A percentile compares a stretch with the other conserved stretches of the same genome.
Conservation (phyloP, 805 yeast species). For the Pichia scutulata region DNA sequence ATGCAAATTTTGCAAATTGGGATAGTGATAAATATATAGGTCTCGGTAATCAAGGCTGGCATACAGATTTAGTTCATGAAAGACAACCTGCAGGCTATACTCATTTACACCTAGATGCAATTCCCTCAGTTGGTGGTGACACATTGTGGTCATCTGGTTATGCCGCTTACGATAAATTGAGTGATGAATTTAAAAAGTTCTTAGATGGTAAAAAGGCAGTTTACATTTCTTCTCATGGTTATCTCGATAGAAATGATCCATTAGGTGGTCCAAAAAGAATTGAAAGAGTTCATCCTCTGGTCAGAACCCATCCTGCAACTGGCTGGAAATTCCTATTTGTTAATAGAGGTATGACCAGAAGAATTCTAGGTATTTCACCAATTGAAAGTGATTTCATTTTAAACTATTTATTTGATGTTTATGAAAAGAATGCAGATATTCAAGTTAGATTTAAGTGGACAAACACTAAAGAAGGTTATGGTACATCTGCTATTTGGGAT, state of each 20-base stretch:
- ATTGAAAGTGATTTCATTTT: slow-evolving; percentile 43
- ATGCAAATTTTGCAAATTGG: slow-evolving; percentile 15
- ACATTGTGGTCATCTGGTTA: slow-evolving; percentile 51
- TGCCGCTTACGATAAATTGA: slow-evolving; percentile 48
- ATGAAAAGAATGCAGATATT: slow-evolving; percentile 45
- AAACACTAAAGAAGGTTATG: slow-evolving; percentile 30
- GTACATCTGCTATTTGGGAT: slow-evolving; percentile 44
- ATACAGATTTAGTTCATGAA: slow-evolving; percentile 46
- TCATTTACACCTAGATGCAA: slow-evolving; percentile 43
- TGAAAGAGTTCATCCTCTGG: slow-evolving; percentile 51
- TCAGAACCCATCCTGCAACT: slow-evolving; percentile 60
- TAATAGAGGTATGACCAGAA: slow-evolving; percentile 41
- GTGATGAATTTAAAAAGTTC: slow-evolving; percentile 42
- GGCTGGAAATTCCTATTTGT: slow-evolving; percentile 53
- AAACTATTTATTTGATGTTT: slow-evolving; percentile 37
- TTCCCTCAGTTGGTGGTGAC: slow-evolving; percentile 48
- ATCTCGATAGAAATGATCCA: slow-evolving; percentile 35
- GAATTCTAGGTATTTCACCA: slow-evolving; percentile 45
- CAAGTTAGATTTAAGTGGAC: slow-evolving; percentile 48
- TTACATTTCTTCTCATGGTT: slow-evolving; percentile 33
- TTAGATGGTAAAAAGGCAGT: slow-evolving; percentile 46
- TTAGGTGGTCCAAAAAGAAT: slow-evolving; percentile 38
- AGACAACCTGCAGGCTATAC: slow-evolving; percentile 50
- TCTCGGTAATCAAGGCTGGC: slow-evolving; percentile 33
- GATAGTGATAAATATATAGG: slow-evolving; percentile 8